A percentile compares a stretch with the other conserved stretches of the same genome.
phyloP scores from a whole-genome alignment of 2,329 filamentous ascomycete species.

The Pestalotiopsis sp. region DNA sequence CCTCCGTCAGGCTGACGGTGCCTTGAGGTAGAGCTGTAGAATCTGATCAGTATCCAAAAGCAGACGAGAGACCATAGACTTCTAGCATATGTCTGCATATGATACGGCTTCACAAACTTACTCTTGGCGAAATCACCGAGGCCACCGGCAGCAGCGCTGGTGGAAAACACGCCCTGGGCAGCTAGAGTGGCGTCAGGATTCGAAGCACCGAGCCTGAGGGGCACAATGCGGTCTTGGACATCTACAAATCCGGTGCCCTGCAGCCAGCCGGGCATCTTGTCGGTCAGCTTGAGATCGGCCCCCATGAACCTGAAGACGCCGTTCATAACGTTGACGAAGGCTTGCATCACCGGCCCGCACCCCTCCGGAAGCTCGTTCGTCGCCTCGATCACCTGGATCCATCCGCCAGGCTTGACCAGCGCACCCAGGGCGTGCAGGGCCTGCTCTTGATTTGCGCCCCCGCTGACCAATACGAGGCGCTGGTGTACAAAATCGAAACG shows the following conservation, averaged over 20 bases:
- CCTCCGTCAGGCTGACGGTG: background rate
- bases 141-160: background rate
- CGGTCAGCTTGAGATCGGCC: background rate
- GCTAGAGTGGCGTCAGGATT: background rate
- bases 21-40: background rate
- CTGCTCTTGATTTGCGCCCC: slow-evolving; percentile 9
- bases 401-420: slow-evolving; percentile 18
- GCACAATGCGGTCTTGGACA: background rate
- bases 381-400: slow-evolving; percentile 19
- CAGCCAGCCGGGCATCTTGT: background rate
- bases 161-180: background rate
- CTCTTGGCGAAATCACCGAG: background rate
- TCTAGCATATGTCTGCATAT: background rate
- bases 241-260: background rate
- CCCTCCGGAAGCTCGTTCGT: slow-evolving; percentile 2
- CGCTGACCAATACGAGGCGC: slow-evolving; percentile 15
- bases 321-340: slow-evolving; percentile 13
- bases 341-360: slow-evolving; percentile 3
- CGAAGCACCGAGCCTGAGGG: background rate
- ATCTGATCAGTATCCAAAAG: background rate
- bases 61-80: background rate
- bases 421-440: slow-evolving; percentile 7
- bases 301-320: background rate
- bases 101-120: background rate
- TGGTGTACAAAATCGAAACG: slow-evolving; percentile 18